Evolutionary conservation across 176 grass and related monocot species (phyloP), one percentile per base, ranked within the genome.

Genomic region (Puya raimondii): DNA sequence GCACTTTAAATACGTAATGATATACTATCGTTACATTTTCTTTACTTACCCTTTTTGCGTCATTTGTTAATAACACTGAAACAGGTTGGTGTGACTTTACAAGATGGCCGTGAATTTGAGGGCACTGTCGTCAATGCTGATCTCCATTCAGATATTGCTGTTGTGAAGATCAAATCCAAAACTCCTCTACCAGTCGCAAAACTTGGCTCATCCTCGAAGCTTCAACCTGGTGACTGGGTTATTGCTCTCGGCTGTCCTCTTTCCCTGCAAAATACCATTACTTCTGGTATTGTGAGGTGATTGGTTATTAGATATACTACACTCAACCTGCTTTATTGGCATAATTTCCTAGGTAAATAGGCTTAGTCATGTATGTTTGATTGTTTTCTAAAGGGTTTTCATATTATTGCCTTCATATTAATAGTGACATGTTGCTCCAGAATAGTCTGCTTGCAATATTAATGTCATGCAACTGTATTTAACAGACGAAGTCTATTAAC

Each of bases 281-380:
- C 89, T 64, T 81, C 89, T 90, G 93, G 93, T 71, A 97, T 97
- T 79, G 77, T 92, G 64, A 97, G 89, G 93, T 97, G 83, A 47
- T 52, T 58, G 64, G 27, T 16, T 65, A 20, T 42, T 74, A 58
- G 47, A 57, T 16, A 61, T n/a, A 47, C 16, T 56, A n/a, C 16
- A 56, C 16, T 56, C 52, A 56, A n/a, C 52, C 52, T 56, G 11
- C 52, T 56, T 56, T 42, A 42, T 42, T 42, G 33, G 52, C 21
- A 61, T 22, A 61, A 53, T 56, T 71, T 51, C 14, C 67, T 69
- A n/a, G 15, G 51, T 53, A 2, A 16, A 15, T 71, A 27, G 21
- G 21, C 17, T 68, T 49, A 49, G 8, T 11, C 21, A 9, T 11
- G 66, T 18, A 50, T 71, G 50, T 33, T 71, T 42, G 4, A 42